phyloP scores from a whole-genome alignment of 2,329 filamentous ascomycete species.

The Zymoseptoria crescenta region DNA sequence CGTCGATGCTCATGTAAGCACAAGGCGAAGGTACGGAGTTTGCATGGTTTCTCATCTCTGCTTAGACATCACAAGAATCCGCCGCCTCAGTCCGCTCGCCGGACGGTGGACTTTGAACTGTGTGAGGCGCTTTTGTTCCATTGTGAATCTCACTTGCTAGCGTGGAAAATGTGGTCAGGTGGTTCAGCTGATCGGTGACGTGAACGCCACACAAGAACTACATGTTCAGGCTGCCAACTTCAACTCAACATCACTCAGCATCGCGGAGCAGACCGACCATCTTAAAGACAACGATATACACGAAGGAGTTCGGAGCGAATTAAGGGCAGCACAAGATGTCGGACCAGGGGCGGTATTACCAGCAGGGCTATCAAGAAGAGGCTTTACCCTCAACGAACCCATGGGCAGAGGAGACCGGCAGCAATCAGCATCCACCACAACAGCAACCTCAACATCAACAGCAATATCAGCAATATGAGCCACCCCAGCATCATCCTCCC shows the following conservation, averaged over 20 bases:
- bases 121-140: neutral
- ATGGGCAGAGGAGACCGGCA: slow-evolving; percentile 12
- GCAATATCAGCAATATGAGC: slow-evolving; percentile 5
- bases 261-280: neutral
- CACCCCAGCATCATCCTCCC: neutral
- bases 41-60: neutral
- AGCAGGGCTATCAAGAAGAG: slow-evolving; percentile 1
- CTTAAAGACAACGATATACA: no score
- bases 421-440: slow-evolving; percentile 2
- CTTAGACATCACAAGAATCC: neutral
- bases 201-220: neutral
- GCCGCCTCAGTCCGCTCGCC: neutral
- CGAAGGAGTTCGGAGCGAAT: neutral
- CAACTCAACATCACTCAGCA: neutral
- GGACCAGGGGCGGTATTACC: slow-evolving; percentile 11
- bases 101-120: neutral
- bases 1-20: neutral
- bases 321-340: slow-evolving; percentile 5
- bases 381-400: slow-evolving; percentile 12
- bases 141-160: neutral
- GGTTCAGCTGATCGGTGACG: neutral
- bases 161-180: neutral
- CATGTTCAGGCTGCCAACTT: neutral
- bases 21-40: neutral
- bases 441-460: slow-evolving; percentile 8